A percentile compares a stretch with the other conserved stretches of the same genome.
Evolutionary conservation across 805 yeast genomes (phyloP).

Genomic region (Yamadazyma scolyti): DNA sequence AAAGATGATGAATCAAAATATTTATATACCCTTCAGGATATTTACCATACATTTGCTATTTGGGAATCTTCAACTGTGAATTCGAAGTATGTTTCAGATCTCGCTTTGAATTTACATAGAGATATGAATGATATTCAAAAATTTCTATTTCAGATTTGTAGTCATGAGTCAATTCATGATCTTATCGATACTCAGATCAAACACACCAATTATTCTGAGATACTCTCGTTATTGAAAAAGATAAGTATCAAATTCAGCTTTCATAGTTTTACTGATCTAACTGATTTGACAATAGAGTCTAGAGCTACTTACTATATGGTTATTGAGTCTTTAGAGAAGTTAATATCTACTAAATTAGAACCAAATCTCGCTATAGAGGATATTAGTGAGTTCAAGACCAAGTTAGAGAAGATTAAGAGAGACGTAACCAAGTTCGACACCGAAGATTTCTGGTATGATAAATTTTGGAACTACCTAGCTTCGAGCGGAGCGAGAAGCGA

Average conservation of each 20-base stretch:
- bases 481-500: too few species aligned
- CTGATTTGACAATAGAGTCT: conserved; percentile 3
- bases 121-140: conserved; percentile 20
- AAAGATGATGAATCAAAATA: conserved; percentile 18
- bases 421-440: too few species aligned
- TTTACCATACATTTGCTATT: conserved; percentile 22
- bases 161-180: conserved; percentile 2
- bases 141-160: conserved; percentile 21
- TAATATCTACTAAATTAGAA: too few species aligned
- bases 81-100: conserved; percentile 9
- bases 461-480: too few species aligned
- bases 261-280: conserved; percentile 14
- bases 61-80: conserved; percentile 30
- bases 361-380: too few species aligned
- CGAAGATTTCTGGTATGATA: too few species aligned
- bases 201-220: conserved; percentile 11
- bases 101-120: conserved; percentile 13
- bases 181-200: conserved; percentile 11
- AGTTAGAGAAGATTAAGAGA: too few species aligned
- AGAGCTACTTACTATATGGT: conserved; percentile 13
- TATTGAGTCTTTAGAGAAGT: conserved; percentile 12
- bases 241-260: conserved; percentile 29
- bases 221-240: conserved; percentile 26
- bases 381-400: too few species aligned
- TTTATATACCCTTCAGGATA: conserved; percentile 16